Conservation (phyloP, 345 rosid species). For the Salix caprea region DNA sequence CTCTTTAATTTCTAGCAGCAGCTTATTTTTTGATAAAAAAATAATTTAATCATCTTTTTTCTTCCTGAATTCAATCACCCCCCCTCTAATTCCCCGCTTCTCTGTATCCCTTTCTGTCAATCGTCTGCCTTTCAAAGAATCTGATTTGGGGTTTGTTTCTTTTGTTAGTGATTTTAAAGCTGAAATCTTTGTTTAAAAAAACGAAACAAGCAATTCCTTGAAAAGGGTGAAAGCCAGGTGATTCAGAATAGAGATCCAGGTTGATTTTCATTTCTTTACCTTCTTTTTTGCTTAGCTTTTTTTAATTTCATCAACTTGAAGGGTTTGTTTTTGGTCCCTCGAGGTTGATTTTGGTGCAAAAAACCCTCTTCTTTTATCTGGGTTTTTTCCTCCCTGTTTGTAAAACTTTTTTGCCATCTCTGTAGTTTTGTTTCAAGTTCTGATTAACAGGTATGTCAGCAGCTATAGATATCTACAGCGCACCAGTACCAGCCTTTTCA, state of each 20-base stretch:
- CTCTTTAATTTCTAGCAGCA: neutral
- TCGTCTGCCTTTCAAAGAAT: conserved; percentile 61
- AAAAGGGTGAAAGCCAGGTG: conserved; percentile 54
- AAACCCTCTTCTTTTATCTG: conserved; percentile 5
- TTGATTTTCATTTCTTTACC: neutral
- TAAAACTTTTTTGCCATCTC: neutral
- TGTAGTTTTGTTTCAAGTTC: neutral
- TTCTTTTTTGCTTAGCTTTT: conserved; percentile 8
- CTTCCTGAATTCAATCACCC: conserved; percentile 1
- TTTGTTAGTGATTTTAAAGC: neutral
- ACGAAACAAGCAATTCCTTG: conserved; percentile 44
- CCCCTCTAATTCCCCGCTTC: conserved; percentile 44
- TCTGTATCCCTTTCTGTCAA: conserved; percentile 76
- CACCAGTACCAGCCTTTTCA: conserved; percentile 31
- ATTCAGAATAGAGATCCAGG: conserved; percentile 81
- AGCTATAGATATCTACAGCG: conserved; percentile 54
- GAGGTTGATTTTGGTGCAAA: conserved; percentile 19
- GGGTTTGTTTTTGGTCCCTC: conserved; percentile 71
- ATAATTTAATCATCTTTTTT: neutral
- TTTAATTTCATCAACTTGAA: conserved; percentile 33
- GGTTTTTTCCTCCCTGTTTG: neutral
- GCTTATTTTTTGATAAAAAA: neutral
- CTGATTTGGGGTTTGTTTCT: conserved; percentile 45
- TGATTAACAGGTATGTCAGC: conserved; percentile 36
- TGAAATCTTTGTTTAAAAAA: neutral